Evolutionary conservation across 1,284 basidiomycete genomes (phyloP).

Genomic region (Xanthoconium separans): DNA sequence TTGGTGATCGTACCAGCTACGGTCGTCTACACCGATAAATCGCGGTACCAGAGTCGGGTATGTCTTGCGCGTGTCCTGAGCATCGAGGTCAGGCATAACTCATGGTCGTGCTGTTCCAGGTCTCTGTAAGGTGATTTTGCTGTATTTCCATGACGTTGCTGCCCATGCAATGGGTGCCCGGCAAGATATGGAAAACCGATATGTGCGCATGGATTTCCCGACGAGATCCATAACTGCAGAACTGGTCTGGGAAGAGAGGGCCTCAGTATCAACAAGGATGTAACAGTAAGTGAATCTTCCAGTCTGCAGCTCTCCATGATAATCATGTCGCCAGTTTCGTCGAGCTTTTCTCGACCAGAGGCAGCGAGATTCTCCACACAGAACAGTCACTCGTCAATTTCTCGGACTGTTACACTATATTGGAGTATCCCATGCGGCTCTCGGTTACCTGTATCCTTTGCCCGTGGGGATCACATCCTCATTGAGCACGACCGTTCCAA

Average conservation of each 20-base stretch:
- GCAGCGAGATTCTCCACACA: slow-evolving; percentile 8
- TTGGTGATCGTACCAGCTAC: slow-evolving; percentile 65
- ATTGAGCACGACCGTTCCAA: not conserved
- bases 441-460: slow-evolving; percentile 33
- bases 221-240: no score
- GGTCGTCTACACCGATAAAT: slow-evolving; percentile 75
- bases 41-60: slow-evolving; percentile 60
- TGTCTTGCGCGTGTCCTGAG: slow-evolving; percentile 16
- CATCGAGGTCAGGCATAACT: slow-evolving; percentile 34
- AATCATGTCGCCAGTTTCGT: not conserved
- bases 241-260: no score
- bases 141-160: not conserved
- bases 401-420: slow-evolving; percentile 54
- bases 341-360: slow-evolving; percentile 2
- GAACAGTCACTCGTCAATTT: slow-evolving; percentile 49
- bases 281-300: slow-evolving; percentile 46
- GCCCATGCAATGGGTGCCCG: not conserved
- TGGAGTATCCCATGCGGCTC: slow-evolving; percentile 51
- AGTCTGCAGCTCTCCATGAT: not conserved
- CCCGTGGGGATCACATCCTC: not conserved
- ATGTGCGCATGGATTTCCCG: slow-evolving; percentile 42
- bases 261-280: no score
- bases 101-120: not conserved
- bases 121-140: slow-evolving; percentile 8
- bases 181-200: slow-evolving; percentile 53